phyloP scores from a whole-genome alignment of 495 filamentous ascomycete species.

The Lophium mytilinum region DNA sequence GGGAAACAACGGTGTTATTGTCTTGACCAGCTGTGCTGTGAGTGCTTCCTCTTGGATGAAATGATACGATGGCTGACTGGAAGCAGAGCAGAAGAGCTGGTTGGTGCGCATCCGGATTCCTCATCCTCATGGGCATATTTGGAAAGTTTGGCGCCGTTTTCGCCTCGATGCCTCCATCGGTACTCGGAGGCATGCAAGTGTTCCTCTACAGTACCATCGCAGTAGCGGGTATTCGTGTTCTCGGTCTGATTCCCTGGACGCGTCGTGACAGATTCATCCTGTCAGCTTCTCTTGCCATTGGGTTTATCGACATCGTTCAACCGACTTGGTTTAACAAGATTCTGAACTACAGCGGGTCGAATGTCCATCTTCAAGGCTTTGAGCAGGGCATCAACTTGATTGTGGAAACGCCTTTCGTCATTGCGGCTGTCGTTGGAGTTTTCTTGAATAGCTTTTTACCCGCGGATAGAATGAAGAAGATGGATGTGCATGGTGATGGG shows the following conservation, averaged over 20 bases:
- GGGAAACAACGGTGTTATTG: conserved; percentile 38
- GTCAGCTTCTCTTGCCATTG: conserved; percentile 32
- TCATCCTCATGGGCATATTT: conserved; percentile 34
- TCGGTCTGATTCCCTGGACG: conserved; percentile 32
- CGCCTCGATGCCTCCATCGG: conserved; percentile 30
- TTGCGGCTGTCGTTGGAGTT: conserved; percentile 35
- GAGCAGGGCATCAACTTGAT: conserved; percentile 33
- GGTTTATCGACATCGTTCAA: conserved; percentile 34
- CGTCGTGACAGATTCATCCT: conserved; percentile 35
- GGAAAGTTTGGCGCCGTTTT: conserved; percentile 36
- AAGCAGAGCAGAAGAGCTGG: conserved; percentile 34
- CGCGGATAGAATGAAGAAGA: not conserved
- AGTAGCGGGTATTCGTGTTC: conserved; percentile 34
- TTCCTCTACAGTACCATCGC: conserved; percentile 37
- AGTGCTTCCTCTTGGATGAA: not conserved
- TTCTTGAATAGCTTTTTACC: conserved; percentile 26
- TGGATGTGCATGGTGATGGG: not conserved
- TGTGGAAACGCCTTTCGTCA: conserved; percentile 34
- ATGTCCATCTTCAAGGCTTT: conserved; percentile 26
- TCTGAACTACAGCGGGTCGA: conserved; percentile 16
- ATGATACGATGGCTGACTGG: not conserved
- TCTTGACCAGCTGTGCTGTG: conserved; percentile 35
- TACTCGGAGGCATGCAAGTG: conserved; percentile 38
- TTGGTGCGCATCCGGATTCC: conserved; percentile 38
- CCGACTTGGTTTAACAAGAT: conserved; percentile 29